These are phyloP conservation scores for Ceratocystis cubensis DNA, from an alignment of 2,329 filamentous ascomycete genomes.

Conservation along the genomic window DNA sequence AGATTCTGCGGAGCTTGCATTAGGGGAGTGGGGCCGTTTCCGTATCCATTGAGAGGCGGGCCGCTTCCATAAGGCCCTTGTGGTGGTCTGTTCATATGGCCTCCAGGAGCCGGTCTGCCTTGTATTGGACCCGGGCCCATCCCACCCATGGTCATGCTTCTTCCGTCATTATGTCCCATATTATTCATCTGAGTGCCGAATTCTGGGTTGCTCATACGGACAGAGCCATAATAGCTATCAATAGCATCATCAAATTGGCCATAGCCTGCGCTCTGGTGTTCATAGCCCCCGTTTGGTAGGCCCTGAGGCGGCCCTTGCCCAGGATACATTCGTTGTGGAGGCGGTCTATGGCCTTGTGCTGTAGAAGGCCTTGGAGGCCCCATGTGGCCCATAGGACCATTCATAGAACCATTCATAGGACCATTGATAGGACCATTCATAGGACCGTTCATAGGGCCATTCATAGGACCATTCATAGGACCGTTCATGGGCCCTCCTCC, in stretches of 20 bases:
- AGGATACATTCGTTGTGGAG: constrained; percentile 42
- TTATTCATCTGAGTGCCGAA: constrained; percentile 22
- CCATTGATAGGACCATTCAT: constrained; percentile 9
- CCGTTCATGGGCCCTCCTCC: constrained; percentile 27
- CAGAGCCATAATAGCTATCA: constrained; percentile 24
- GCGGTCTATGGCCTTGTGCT: constrained; percentile 39
- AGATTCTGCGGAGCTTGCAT: constrained; percentile 35
- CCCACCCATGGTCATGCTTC: constrained; percentile 17
- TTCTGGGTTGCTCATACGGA: constrained; percentile 25
- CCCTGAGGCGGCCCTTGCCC: constrained; percentile 31
- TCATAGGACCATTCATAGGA: neutral
- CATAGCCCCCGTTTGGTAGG: constrained; percentile 20
- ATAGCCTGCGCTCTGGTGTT: constrained; percentile 19
- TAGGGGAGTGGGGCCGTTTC: constrained; percentile 11
- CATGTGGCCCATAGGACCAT: constrained; percentile 11
- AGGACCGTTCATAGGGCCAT: neutral
- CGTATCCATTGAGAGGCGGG: constrained; percentile 1
- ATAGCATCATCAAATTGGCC: constrained; percentile 24
- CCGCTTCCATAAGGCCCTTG: constrained; percentile 8
- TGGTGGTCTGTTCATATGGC: constrained; percentile 18
- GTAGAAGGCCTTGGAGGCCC: constrained; percentile 35
- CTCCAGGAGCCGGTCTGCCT: constrained; percentile 17
- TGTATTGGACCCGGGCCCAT: constrained; percentile 9
- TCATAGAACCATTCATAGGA: neutral
- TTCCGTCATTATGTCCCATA: constrained; percentile 11